These are phyloP conservation scores for Fusarium dimerum DNA, from an alignment of 2,329 filamentous ascomycete species.

Conservation along the genomic window DNA sequence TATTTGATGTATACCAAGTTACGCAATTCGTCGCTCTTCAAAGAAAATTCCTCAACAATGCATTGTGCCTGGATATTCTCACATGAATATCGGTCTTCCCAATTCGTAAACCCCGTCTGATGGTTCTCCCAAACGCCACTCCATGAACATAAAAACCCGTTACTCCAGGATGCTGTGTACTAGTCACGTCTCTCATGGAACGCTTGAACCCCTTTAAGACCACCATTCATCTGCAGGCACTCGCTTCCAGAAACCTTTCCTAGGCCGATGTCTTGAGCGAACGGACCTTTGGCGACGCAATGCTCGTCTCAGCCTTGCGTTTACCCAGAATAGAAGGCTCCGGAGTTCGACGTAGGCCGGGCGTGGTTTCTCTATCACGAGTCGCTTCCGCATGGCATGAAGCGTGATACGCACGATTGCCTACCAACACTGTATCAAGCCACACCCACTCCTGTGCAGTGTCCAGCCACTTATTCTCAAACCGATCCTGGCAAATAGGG, in stretches of 20 bases:
- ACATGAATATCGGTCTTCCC: no score
- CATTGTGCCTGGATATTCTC: no score
- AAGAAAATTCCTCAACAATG: no score
- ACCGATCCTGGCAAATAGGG: slow-evolving; percentile 93
- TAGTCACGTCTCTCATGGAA: background rate
- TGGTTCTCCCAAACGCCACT: no score
- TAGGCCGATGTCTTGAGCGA: slow-evolving; percentile 38
- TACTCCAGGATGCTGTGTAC: no score
- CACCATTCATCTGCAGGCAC: background rate
- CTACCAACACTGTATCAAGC: slow-evolving; percentile 82
- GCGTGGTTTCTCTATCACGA: slow-evolving; percentile 57
- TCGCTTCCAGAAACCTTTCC: background rate
- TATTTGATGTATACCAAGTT: no score
- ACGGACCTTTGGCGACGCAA: slow-evolving; percentile 40
- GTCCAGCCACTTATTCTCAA: slow-evolving; percentile 89
- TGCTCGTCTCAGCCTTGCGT: slow-evolving; percentile 68
- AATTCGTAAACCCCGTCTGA: no score
- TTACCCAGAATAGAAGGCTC: slow-evolving; percentile 68
- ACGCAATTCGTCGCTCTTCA: no score
- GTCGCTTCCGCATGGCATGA: slow-evolving; percentile 85
- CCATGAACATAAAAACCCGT: no score
- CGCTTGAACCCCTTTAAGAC: background rate
- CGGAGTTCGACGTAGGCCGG: slow-evolving; percentile 52
- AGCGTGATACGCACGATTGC: slow-evolving; percentile 81
- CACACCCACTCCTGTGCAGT: slow-evolving; percentile 97